Base-by-base conservation (phyloP, 768 basidiomycete species). In the Termitomyces sp. region DNA sequence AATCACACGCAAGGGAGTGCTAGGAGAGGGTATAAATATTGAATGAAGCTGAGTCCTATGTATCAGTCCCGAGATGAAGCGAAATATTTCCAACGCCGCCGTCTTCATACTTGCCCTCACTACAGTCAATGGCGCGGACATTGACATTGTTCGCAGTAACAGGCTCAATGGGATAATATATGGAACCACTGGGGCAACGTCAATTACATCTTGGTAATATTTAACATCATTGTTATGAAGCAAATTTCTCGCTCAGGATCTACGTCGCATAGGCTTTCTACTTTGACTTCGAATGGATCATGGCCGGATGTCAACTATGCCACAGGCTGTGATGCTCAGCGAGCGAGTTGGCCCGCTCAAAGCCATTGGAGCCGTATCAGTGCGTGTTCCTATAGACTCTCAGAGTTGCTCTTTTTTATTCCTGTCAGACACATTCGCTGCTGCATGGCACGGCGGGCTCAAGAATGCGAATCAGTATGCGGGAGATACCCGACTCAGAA, bases 291-390 rank as follows among this genome's bases (percentile, higher is more conserved):
- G 12, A 69, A 73, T 65, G 82, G 81, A 6, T 79, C 79, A 67
- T 85, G 84, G 84, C 81, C 82, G 1, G 80, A 74, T 50, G 74
- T 89, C 18, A 79, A 88, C 63, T 88, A 88, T 62, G 78, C 82
- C 0, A 75, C 83, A 22, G 87, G 87, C 7, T 89, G 88, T 60
- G 65, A 68, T 42, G 87, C 84, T 6, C 79, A 78, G 55, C 76
- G 82, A 12, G 87, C 86, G 5, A 89, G 86, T 62, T 89, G 88
- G 88, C 86, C 86, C 9, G 86, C 86, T 13, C 76, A 83, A 67
- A 67, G 61, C 1, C 86, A 88, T 61, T 87, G 84, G 82, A 68
- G 69, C 42, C 77, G 82, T 37, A 75, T 83, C 39, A 68, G 84
- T 84, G 60, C 44, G 76, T 40, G 4, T 18, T 48, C 10, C 39